These are phyloP conservation scores for Amanita exitialis DNA, from an alignment of 768 basidiomycete genomes.

Conservation along the genomic window DNA sequence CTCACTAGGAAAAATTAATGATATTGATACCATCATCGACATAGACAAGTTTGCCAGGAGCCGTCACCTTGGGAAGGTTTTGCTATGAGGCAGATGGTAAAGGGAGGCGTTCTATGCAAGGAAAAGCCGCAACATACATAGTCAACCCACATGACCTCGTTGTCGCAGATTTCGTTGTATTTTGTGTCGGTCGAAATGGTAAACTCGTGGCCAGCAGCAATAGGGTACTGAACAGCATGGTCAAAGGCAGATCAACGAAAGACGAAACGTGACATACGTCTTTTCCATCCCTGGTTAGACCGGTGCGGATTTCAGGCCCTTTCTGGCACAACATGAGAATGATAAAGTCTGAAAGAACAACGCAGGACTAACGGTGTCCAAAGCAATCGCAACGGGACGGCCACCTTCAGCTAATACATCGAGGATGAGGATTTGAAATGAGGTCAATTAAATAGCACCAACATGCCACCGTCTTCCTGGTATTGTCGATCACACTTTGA, in stretches of 20 bases:
- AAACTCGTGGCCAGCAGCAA: constrained; percentile 92
- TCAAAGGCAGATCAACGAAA: constrained; percentile 2
- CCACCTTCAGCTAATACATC: constrained; percentile 53
- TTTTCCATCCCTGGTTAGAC: constrained; percentile 74
- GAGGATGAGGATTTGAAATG: constrained; percentile 1
- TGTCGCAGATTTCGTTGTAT: constrained; percentile 70
- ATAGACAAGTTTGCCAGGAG: constrained; percentile 95
- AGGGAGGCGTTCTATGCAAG: neutral
- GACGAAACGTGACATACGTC: constrained; percentile 53
- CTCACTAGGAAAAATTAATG: neutral
- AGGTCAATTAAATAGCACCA: constrained; percentile 14
- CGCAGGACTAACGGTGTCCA: constrained; percentile 72
- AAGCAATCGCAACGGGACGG: constrained; percentile 92
- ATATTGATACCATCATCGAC: constrained; percentile 74
- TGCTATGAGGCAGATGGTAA: constrained; percentile 29
- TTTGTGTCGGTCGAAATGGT: constrained; percentile 76
- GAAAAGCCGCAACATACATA: constrained; percentile 58
- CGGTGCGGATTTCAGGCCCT: constrained; percentile 99
- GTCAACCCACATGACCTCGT: constrained; percentile 85
- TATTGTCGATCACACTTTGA: constrained; percentile 98
- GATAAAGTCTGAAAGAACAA: neutral
- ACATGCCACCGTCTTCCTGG: constrained; percentile 78
- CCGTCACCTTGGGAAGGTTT: constrained; percentile 92
- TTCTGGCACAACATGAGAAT: constrained; percentile 43
- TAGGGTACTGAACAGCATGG: constrained; percentile 46